phyloP scores from a whole-genome alignment of 31 red algal species.

The Endocladia muricata region DNA sequence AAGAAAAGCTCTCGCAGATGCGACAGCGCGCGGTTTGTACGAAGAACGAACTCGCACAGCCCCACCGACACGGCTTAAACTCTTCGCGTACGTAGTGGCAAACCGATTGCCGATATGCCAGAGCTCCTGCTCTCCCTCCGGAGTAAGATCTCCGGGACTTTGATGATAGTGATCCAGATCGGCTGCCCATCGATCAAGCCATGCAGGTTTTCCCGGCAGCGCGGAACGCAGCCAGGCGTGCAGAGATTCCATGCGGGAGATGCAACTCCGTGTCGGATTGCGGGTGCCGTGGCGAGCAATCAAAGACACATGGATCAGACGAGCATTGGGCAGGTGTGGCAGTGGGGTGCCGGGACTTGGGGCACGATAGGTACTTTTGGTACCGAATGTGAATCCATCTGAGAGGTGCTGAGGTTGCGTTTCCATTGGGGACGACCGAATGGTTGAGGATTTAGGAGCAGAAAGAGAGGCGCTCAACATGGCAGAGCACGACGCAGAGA shows the following conservation, averaged over 20 bases:
- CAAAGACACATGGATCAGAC: constrained; percentile 55
- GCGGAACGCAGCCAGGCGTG: constrained; percentile 18
- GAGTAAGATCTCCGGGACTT: constrained; percentile 36
- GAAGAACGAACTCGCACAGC: constrained; percentile 39
- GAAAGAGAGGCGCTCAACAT: too few species aligned
- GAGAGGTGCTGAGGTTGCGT: too few species aligned
- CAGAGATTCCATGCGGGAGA: constrained; percentile 39
- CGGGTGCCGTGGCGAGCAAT: constrained; percentile 66
- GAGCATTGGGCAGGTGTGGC: constrained; percentile 8
- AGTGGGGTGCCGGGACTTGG: constrained; percentile 10
- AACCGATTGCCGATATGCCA: constrained; percentile 51
- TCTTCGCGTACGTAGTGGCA: constrained; percentile 22
- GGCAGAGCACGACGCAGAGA: too few species aligned
- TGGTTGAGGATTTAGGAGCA: too few species aligned
- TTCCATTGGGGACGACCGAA: too few species aligned
- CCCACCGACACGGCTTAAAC: constrained; percentile 1
- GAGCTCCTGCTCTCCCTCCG: constrained; percentile 46
- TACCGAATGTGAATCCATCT: constrained; percentile 54
- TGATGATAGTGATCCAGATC: constrained; percentile 19
- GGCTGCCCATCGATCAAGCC: constrained; percentile 47
- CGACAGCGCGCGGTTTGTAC: constrained; percentile 56
- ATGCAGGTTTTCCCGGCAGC: constrained; percentile 14
- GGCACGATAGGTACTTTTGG: constrained; percentile 47
- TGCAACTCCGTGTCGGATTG: constrained; percentile 38
- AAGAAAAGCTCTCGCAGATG: constrained; percentile 50